phyloP scores from a whole-genome alignment of 2,329 filamentous ascomycete species.

The Pseudogymnoascus sp. region DNA sequence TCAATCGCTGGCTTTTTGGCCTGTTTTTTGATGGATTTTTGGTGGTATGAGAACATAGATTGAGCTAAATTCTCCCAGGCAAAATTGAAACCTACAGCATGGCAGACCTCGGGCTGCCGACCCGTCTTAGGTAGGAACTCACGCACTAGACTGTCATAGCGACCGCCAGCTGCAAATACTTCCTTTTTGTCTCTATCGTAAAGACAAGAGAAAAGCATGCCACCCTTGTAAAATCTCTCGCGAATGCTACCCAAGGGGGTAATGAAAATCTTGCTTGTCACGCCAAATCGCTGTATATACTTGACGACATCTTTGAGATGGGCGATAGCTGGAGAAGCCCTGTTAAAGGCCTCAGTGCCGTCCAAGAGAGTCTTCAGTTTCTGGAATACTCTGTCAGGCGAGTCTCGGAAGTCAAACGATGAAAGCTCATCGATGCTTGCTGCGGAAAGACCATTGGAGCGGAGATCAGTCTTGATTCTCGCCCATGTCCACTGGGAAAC shows the following conservation, averaged over 20 bases:
- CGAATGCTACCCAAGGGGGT: slow-evolving; percentile 82
- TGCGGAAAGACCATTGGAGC: slow-evolving; percentile 77
- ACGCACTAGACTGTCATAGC: slow-evolving; percentile 83
- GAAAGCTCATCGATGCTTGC: slow-evolving; percentile 87
- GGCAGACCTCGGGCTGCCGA: slow-evolving; percentile 54
- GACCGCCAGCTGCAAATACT: slow-evolving; percentile 86
- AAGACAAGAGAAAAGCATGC: slow-evolving; percentile 82
- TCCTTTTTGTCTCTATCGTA: slow-evolving; percentile 77
- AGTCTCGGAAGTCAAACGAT: slow-evolving; percentile 82
- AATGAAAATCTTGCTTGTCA: slow-evolving; percentile 73
- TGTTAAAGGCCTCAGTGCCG: slow-evolving; percentile 60
- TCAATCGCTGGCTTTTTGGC: slow-evolving; percentile 66
- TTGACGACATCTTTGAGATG: slow-evolving; percentile 72
- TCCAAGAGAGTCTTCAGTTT: slow-evolving; percentile 53
- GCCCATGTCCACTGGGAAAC: slow-evolving; percentile 73
- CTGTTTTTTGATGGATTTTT: slow-evolving; percentile 45
- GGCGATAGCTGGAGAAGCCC: slow-evolving; percentile 65
- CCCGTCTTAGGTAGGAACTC: slow-evolving; percentile 68
- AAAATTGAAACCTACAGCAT: slow-evolving; percentile 87
- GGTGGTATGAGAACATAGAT: slow-evolving; percentile 45
- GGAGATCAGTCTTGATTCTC: slow-evolving; percentile 60
- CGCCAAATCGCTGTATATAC: slow-evolving; percentile 66
- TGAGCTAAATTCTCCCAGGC: slow-evolving; percentile 76
- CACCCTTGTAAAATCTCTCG: slow-evolving; percentile 80
- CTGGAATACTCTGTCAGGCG: slow-evolving; percentile 42